Percentiles rank a stretch among this genome's conserved stretches.
Evolutionary conservation across 345 rosid genomes (phyloP).

Genomic region (Populus davidiana): DNA sequence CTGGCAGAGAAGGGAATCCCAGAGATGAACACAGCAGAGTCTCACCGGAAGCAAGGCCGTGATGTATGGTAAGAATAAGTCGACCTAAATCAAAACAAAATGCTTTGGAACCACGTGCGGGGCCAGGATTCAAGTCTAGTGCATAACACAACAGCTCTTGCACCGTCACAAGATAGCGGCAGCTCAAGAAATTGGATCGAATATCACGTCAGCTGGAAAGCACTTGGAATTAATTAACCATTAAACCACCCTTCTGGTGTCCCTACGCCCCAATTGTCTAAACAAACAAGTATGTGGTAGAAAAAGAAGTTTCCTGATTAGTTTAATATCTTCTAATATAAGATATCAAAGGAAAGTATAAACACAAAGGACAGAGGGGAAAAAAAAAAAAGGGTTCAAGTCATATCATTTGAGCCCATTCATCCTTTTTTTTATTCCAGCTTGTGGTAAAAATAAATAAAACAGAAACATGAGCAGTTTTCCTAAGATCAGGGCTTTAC

Average conservation of each 20-base stretch:
- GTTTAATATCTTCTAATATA: no score
- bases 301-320: no score
- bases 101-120: neutral
- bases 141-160: neutral
- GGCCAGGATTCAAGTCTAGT: neutral
- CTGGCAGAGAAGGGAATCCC: neutral
- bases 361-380: no score
- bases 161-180: neutral
- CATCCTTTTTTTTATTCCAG: neutral
- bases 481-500: neutral
- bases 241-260: no score
- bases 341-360: no score
- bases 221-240: neutral
- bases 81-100: neutral
- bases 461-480: neutral
- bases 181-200: neutral
- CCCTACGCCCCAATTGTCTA: no score
- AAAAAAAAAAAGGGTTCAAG: no score
- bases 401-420: neutral
- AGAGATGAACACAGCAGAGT: neutral
- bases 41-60: neutral
- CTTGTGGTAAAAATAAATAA: neutral
- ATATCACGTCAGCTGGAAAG: neutral
- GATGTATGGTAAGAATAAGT: no score
- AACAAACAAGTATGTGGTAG: no score